Evolutionary conservation across 192 early-diverging fungal genomes (phyloP), one percentile per base, ranked within the genome.

Genomic region (Backusella circina): DNA sequence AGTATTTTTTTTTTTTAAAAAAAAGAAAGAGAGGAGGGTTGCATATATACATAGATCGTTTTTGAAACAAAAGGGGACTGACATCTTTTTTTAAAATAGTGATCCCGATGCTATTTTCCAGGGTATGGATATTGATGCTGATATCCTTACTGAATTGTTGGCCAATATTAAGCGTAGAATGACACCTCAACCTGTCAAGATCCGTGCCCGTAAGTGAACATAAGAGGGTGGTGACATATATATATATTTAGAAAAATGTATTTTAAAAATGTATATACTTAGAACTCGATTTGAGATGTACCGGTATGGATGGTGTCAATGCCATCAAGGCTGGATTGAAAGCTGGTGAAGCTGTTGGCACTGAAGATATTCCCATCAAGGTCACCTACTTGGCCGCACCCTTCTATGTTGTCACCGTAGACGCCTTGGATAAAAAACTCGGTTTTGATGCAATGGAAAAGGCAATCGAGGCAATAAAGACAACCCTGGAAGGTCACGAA

Each of bases 131-230:
- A 87, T 98, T 77, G 75, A 83, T 1, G 77, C 82, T 21, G 85
- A 86, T 37, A 83, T 95, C 36, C 82, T 80, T 47, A 87, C 89
- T 15, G 95, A 97, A 82, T 84, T 99, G 32, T 75, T 96, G 70
- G 82, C 79, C 81, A 92, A 93, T 82, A 97, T 99, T 73, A 88
- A 88, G 65, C 93, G 95, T 65, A 89, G 94, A n/a, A 83, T 99
- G 84, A 97, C 95, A 41, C 98, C 97, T 50, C 95, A 98, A 81
- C 93, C 95, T 39, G 90, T 95, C 80, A 99, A 98, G 84, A 94
- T 99, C 66, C 95, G 96, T 78, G 94, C 95, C 41, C 88, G 88
- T 89, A 84, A 83, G 80, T 70, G 6, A 13, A 0, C 30, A 37
- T 18, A 35, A 36, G 21, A 1, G 28, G 28, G 21, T 18, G 26